These are phyloP conservation scores for Eustoma russellianum DNA, from an alignment of 257 asterid species.

Conservation along the genomic window DNA sequence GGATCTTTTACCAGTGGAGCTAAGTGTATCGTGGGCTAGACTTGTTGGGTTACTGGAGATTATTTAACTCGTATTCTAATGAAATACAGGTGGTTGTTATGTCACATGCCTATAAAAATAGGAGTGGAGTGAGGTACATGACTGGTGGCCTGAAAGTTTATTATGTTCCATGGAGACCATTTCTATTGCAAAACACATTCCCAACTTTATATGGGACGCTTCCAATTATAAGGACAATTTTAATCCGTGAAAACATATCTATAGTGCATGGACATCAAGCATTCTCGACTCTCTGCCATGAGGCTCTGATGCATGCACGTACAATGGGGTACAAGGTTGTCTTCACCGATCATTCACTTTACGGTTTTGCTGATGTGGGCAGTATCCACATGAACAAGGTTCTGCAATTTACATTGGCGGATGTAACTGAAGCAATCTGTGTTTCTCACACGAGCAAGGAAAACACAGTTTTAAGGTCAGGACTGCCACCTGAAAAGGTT, in stretches of 20 bases:
- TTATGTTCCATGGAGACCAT: slow-evolving; percentile 89
- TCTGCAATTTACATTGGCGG: slow-evolving; percentile 86
- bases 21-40: too few relatives aligned
- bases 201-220: slow-evolving; percentile 90
- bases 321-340: slow-evolving; percentile 95
- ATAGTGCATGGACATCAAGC: slow-evolving; percentile 96
- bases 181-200: slow-evolving; percentile 81
- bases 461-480: slow-evolving; percentile 86
- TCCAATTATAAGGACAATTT: slow-evolving; percentile 71
- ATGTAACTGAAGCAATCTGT: slow-evolving; percentile 90
- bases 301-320: slow-evolving; percentile 95
- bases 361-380: slow-evolving; percentile 93
- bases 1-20: too few relatives aligned
- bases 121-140: slow-evolving; percentile 95
- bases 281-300: slow-evolving; percentile 91
- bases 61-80: slow-evolving; percentile 2
- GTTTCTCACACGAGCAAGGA: slow-evolving; percentile 97
- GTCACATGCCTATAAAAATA: slow-evolving; percentile 88
- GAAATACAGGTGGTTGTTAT: slow-evolving; percentile 66
- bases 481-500: slow-evolving; percentile 91
- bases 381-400: slow-evolving; percentile 99
- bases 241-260: slow-evolving; percentile 76
- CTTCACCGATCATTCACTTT: slow-evolving; percentile 95
- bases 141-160: slow-evolving; percentile 86
- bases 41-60: not conserved